Conservation (phyloP, 768 basidiomycete species). For the Inosperma sp. region DNA sequence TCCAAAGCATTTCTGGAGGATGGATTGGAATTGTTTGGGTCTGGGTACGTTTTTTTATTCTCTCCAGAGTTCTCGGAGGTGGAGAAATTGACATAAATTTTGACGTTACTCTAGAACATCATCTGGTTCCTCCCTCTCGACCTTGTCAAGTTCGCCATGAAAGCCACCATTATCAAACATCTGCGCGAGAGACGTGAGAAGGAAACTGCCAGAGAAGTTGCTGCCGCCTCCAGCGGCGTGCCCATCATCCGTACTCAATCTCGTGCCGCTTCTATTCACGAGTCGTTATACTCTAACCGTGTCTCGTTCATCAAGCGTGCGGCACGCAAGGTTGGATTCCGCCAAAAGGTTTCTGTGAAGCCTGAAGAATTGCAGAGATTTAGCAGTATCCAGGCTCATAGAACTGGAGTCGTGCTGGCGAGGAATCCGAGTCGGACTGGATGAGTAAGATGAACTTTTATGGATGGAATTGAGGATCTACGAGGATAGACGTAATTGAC, state of each 20-base stretch:
- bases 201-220: conserved; percentile 39
- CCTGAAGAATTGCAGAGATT: conserved; percentile 84
- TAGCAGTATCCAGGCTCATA: conserved; percentile 78
- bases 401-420: conserved; percentile 72
- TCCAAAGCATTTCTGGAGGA: conserved; percentile 74
- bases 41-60: conserved; percentile 57
- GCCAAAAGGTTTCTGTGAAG: conserved; percentile 72
- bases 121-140: conserved; percentile 96
- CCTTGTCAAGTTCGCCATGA: conserved; percentile 94
- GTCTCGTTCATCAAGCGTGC: conserved; percentile 89
- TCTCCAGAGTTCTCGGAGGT: background rate
- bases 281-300: conserved; percentile 93
- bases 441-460: background rate
- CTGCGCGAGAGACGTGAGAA: conserved; percentile 70
- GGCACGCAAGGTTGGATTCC: conserved; percentile 84
- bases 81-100: conserved; percentile 9
- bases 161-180: conserved; percentile 82
- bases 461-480: background rate
- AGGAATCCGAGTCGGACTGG: conserved; percentile 65
- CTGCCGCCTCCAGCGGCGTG: conserved; percentile 48
- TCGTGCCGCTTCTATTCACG: conserved; percentile 84
- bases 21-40: conserved; percentile 99
- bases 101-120: conserved; percentile 60
- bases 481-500: no score
- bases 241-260: conserved; percentile 85